phyloP scores from a whole-genome alignment of 2,329 filamentous ascomycete genomes.

The Microcyclospora tardicrescens region DNA sequence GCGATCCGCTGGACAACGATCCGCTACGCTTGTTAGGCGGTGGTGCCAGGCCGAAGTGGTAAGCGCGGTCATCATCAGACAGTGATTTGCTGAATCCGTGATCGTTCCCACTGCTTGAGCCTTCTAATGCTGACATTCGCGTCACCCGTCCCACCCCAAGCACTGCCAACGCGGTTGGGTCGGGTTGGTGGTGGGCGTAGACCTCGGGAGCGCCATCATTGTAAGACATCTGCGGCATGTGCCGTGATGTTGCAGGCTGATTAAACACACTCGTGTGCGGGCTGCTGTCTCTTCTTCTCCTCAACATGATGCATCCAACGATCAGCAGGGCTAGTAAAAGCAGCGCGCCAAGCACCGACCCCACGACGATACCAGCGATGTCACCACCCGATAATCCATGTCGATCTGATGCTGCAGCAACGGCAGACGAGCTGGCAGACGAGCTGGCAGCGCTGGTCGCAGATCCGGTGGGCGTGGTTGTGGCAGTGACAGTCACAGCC shows the following conservation, averaged over 20 bases:
- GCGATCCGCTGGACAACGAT: conserved; percentile 75
- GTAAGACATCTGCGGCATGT: conserved; percentile 28
- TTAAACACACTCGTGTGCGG: conserved; percentile 71
- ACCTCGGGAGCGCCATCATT: conserved; percentile 26
- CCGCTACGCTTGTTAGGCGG: conserved; percentile 52
- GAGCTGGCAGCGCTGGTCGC: conserved; percentile 10
- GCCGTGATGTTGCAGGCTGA: conserved; percentile 57
- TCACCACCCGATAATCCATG: conserved; percentile 62
- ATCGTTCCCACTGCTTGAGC: conserved; percentile 45
- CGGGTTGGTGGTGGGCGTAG: conserved; percentile 15
- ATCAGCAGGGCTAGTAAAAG: conserved; percentile 55
- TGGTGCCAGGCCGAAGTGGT: conserved; percentile 46
- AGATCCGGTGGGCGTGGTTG: conserved; percentile 32
- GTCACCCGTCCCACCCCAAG: conserved; percentile 81
- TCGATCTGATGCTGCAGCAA: conserved; percentile 19
- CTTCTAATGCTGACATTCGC: conserved; percentile 88
- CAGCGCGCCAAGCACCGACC: conserved; percentile 57
- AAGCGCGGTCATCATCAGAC: conserved; percentile 48
- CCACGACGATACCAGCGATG: conserved; percentile 84
- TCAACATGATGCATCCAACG: conserved; percentile 45
- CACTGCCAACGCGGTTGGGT: conserved; percentile 50
- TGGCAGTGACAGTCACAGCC: conserved; percentile 51
- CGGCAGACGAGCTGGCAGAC: conserved; percentile 12
- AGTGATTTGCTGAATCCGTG: conserved; percentile 21
- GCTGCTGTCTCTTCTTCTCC: conserved; percentile 43